Evolutionary conservation across 192 early-diverging fungal genomes (phyloP).

Genomic region (Jimgerdemannia flammicorona): DNA sequence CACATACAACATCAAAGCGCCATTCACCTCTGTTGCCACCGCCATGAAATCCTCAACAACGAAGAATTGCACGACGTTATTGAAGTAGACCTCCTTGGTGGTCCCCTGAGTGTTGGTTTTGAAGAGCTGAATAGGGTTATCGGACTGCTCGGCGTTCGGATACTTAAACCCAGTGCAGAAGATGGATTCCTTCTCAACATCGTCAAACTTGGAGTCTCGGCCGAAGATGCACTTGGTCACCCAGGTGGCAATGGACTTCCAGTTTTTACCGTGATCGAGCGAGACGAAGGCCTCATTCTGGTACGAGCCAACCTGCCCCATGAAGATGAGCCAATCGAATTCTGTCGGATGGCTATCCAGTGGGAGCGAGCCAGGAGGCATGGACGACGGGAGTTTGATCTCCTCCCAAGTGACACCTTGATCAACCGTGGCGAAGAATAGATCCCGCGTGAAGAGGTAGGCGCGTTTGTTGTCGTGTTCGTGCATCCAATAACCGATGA

Average conservation of each 20-base stretch:
- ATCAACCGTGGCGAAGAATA: conserved; percentile 53
- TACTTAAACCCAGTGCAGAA: conserved; percentile 74
- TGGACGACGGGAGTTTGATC: conserved; percentile 43
- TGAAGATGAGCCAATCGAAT: conserved; percentile 83
- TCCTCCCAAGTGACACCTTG: conserved; percentile 49
- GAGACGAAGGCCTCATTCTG: conserved; percentile 73
- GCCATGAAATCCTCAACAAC: conserved; percentile 70
- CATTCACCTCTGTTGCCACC: conserved; percentile 53
- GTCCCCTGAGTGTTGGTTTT: conserved; percentile 41
- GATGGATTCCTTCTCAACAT: conserved; percentile 63
- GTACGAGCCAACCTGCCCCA: conserved; percentile 60
- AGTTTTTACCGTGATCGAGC: conserved; percentile 63
- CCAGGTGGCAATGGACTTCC: conserved; percentile 76
- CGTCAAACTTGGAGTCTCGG: conserved; percentile 47
- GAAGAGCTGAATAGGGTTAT: conserved; percentile 67
- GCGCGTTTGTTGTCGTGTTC: conserved; percentile 62
- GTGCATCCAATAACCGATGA: conserved; percentile 64
- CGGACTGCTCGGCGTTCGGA: conserved; percentile 33
- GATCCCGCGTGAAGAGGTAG: conserved; percentile 56
- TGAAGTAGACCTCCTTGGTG: conserved; percentile 44
- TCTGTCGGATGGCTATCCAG: conserved; percentile 89
- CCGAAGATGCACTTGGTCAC: conserved; percentile 86
- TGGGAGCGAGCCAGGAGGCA: conserved; percentile 53
- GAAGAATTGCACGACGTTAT: conserved; percentile 68
- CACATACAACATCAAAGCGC: conserved; percentile 60